Base-by-base conservation (phyloP, 2,329 filamentous ascomycete species). In the Chrysoporthe deuterocubensis region DNA sequence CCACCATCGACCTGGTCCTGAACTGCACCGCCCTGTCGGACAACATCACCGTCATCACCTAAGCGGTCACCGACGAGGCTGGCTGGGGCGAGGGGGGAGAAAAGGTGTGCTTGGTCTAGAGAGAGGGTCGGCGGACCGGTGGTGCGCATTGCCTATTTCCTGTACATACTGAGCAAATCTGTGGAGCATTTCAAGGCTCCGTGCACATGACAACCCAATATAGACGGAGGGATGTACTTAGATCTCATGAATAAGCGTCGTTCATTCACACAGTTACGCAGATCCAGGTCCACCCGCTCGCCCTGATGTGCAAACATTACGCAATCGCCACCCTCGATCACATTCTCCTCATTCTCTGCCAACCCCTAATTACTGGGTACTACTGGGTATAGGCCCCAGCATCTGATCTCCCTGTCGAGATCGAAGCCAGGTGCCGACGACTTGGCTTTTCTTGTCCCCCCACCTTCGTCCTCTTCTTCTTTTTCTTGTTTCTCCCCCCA, bases 31-130 rank as follows among this genome's bases (percentile, higher is more conserved):
- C 16, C 21, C 42, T 61, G 40, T 61, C 58, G 9, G 42, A 46
- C 9, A 46, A 61, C 58, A 32, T 61, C 42, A 61, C 58, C 14
- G 42, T 61, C 40, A 61, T 61, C 58, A 61, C 58, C 14, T 61
- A 46, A 46, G 5, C 37, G 2, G 26, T 40, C 37, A 9, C 9
- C 37, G 9, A 32, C 7, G 18, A 13, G 54, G 9, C 13, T 34
- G 32, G 14, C 16, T n/a, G 7, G 26, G 16, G 40, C 42, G 56
- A 14, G 34, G 37, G 7, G 13, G 34, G 37, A 14, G 13, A 2
- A 7, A 3, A 21, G 18, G 37, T 9, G 11, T 7, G 37, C 4
- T 21, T 11, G 18, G 40, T n/a, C 50, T 21, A 8, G 18, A 21
- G 56, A 14, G 34, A 26, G 48, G 13, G 37, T 40, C 37, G 37